These are phyloP conservation scores for Penicillium mononematosum DNA, from an alignment of 495 filamentous ascomycete species.

Conservation along the genomic window DNA sequence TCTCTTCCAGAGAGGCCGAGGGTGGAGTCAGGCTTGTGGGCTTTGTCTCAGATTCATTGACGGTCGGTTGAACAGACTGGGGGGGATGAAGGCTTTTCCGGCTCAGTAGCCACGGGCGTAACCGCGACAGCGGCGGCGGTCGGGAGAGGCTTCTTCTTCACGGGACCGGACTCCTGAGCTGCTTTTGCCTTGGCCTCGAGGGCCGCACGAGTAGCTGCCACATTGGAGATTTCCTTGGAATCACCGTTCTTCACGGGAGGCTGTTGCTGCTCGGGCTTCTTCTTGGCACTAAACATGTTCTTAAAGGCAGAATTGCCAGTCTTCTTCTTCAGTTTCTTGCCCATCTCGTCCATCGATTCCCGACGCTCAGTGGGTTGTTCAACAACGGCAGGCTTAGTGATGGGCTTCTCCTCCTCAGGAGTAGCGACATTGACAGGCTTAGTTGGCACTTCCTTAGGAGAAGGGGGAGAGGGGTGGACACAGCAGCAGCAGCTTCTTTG, in stretches of 20 bases:
- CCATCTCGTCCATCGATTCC: slow-evolving; percentile 30
- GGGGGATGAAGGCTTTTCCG: slow-evolving; percentile 21
- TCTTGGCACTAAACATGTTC: slow-evolving; percentile 49
- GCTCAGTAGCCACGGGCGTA: slow-evolving; percentile 16
- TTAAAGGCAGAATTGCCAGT: slow-evolving; percentile 46
- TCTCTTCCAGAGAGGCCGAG: slow-evolving; percentile 15
- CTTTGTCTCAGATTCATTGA: slow-evolving; percentile 28
- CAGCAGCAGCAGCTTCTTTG: slow-evolving; percentile 22
- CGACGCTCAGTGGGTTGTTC: slow-evolving; percentile 27
- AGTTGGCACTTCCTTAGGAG: slow-evolving; percentile 26
- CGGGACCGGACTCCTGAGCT: slow-evolving; percentile 32
- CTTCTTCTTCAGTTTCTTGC: slow-evolving; percentile 51
- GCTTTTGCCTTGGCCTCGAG: slow-evolving; percentile 45
- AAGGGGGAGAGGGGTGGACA: slow-evolving; percentile 36
- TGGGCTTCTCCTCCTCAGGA: slow-evolving; percentile 16
- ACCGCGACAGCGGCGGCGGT: slow-evolving; percentile 16
- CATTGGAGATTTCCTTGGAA: slow-evolving; percentile 37
- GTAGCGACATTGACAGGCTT: slow-evolving; percentile 14
- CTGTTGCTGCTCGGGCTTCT: slow-evolving; percentile 39
- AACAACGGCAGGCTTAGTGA: slow-evolving; percentile 22
- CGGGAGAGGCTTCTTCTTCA: slow-evolving; percentile 43
- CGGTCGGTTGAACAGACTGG: slow-evolving; percentile 9
- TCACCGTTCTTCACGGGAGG: slow-evolving; percentile 39
- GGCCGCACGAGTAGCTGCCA: slow-evolving; percentile 53
- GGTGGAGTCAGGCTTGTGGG: slow-evolving; percentile 5